Evolutionary conservation across 2,329 filamentous ascomycete genomes (phyloP), one percentile per base, ranked within the genome.

Genomic region (Onygenales sp.): DNA sequence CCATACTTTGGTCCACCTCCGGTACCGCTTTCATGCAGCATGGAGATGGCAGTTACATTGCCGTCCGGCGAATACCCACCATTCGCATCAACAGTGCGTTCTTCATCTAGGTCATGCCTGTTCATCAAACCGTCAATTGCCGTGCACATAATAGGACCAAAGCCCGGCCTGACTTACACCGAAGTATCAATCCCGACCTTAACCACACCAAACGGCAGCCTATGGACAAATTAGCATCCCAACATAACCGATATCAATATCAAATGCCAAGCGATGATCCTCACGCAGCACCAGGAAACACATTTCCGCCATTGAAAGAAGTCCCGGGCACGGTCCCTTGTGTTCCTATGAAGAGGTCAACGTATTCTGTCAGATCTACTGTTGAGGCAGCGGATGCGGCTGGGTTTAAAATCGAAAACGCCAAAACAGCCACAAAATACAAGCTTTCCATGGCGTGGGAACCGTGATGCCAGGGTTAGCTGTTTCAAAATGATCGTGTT

Each of bases 11-110:
- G 65, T 17, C 67, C 64, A 50, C 70, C 72, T 51, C 75, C 75
- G 42, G 74, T 77, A 3, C 75, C 75, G 51, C 66, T 71, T 57
- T 78, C 75, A 59, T 78, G 76, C 72, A 77, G 72, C 33, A 72
- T 63, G 58, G 63, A 66, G 61, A 80, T 78, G 13, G 76, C 78
- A 5, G 74, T 75, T 33, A 80, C 66, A 55, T 72, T 76, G 2
- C 73, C 75, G 59, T 79, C 76, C 0, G 74, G 74, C 13, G 65
- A 65, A 64, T 72, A 74, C 2, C 72, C 73, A 21, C 70, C 70
- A 59, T 74, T 74, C 50, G 68, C 64, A 2, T 70, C 70, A 5
- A 64, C 64, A 52, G 58, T 62, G 54, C 64, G 67, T 27, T 27
- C 21, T 27, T 27, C 21, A 27, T 27, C 21, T 27, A 27, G 21